Evolutionary conservation across 1,284 basidiomycete species (phyloP), one percentile per base, ranked within the genome.

Genomic region (Clitocybe nebularis): DNA sequence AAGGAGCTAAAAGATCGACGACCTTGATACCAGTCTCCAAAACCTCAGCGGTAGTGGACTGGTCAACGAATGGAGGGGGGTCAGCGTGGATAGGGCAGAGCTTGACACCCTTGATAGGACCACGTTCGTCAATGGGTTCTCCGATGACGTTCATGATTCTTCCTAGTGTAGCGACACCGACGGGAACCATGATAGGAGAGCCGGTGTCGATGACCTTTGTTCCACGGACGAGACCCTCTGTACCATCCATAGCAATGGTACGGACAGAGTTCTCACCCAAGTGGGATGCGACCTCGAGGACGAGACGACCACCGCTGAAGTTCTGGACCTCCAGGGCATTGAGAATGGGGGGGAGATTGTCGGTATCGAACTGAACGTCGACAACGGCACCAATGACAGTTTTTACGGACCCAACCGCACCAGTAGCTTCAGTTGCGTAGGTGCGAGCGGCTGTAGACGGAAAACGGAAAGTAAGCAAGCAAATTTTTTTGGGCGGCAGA

Each of bases 131-230:
- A 68, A 99, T 98, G 64, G 95, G 92, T 70, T 98, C 94, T 63
- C 95, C 95, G 72, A 98, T 97, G 72, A 99, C 95, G 75, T 98
- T 99, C 90, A 99, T 97, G 81, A 99, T 99, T 68, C 95, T 93
- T 49, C 94, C 95, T 49, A 98, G 85, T 41, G 91, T 93, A 51
- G 79, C 90, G 52, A 81, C 82, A 52, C 95, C 95, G 63, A 99
- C 95, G 59, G 94, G 95, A 55, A 99, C 92, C 71, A 80, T 81
- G 72, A 99, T 98, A 67, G 95, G 95, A 46, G 86, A 75, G 67
- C 95, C 95, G 36, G 94, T 96, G 74, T 98, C 95, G 61, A 95
- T 63, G 62, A 98, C 95, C 75, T 86, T 93, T 70, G 95, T 90
- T 43, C 95, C 95, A 75, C 95, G 93, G 57, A 99, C 93, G 62